A percentile compares a stretch with the other conserved stretches of the same genome.
phyloP scores from a whole-genome alignment of 1,284 basidiomycete genomes.

The Mycena sp. region DNA sequence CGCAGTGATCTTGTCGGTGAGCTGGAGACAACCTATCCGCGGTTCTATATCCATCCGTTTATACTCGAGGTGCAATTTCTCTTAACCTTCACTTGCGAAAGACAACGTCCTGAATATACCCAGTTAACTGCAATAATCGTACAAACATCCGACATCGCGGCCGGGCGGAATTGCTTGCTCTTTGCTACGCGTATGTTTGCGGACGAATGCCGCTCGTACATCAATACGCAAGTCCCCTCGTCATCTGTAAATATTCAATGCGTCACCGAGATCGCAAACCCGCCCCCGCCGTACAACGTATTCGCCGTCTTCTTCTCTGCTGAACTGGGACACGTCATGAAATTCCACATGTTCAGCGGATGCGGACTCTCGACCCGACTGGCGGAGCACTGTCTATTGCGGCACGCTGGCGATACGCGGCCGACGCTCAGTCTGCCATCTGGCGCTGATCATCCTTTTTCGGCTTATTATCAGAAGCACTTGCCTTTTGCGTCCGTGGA shows the following conservation, averaged over 20 bases:
- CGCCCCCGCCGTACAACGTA: slow-evolving; percentile 20
- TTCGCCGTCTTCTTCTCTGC: slow-evolving; percentile 27
- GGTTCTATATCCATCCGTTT: slow-evolving; percentile 93
- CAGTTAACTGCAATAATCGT: slow-evolving; percentile 83
- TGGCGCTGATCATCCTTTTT: slow-evolving; percentile 63
- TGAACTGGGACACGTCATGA: slow-evolving; percentile 7
- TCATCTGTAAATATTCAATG: slow-evolving; percentile 14
- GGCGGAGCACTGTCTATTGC: slow-evolving; percentile 21
- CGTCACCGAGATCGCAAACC: slow-evolving; percentile 18
- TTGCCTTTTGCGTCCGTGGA: slow-evolving; percentile 62
- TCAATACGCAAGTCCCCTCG: slow-evolving; percentile 60
- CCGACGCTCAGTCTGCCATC: slow-evolving; percentile 12
- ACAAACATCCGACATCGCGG: slow-evolving; percentile 69
- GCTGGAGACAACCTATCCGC: slow-evolving; percentile 87
- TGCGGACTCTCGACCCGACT: slow-evolving; percentile 24
- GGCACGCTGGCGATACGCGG: background rate
- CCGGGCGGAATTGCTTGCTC: slow-evolving; percentile 79
- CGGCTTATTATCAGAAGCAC: slow-evolving; percentile 96
- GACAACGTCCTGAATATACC: slow-evolving; percentile 15
- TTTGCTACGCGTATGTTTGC: slow-evolving; percentile 80
- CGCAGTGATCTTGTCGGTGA: slow-evolving; percentile 44
- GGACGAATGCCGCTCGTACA: slow-evolving; percentile 78
- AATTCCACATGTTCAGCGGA: too few species aligned
- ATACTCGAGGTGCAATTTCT: slow-evolving; percentile 77
- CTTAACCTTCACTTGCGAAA: background rate